These are phyloP conservation scores for Moricandia moricandioides DNA, from an alignment of 345 rosid species.

Conservation along the genomic window DNA sequence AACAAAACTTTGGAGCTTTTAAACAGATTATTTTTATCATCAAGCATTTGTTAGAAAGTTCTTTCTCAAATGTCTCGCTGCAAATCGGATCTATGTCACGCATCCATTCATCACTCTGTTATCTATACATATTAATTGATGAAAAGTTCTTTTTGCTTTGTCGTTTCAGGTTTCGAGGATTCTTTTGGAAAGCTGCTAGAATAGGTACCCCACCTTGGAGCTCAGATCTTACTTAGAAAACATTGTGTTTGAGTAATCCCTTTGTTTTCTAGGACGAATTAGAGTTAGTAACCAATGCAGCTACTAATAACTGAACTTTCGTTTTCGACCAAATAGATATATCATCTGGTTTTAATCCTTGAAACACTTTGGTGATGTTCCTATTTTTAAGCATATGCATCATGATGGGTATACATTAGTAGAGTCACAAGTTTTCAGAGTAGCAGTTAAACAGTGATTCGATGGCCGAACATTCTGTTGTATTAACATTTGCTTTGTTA, in stretches of 20 bases:
- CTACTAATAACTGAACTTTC: background rate
- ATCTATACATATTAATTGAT: background rate
- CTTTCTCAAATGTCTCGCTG: too few relatives aligned
- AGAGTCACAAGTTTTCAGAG: background rate
- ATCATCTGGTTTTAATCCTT: background rate
- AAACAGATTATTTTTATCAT: background rate
- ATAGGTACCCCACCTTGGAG: conserved; percentile 53
- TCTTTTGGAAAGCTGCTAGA: conserved; percentile 98
- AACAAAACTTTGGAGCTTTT: background rate
- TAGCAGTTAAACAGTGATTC: background rate
- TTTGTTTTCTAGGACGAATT: too few relatives aligned
- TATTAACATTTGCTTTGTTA: background rate
- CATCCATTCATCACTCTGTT: background rate
- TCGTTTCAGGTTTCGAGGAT: conserved; percentile 74
- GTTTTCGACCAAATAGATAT: background rate
- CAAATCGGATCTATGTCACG: background rate
- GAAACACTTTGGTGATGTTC: background rate
- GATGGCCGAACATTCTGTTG: background rate
- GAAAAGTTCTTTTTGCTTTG: background rate
- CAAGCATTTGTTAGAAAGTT: too few relatives aligned
- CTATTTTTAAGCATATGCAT: background rate
- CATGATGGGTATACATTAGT: background rate
- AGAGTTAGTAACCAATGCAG: background rate
- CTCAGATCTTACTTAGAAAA: too few relatives aligned
- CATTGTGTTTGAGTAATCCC: too few relatives aligned